Base-by-base conservation (phyloP, 108 stramenopile species). In the Nitzschia sp. region DNA sequence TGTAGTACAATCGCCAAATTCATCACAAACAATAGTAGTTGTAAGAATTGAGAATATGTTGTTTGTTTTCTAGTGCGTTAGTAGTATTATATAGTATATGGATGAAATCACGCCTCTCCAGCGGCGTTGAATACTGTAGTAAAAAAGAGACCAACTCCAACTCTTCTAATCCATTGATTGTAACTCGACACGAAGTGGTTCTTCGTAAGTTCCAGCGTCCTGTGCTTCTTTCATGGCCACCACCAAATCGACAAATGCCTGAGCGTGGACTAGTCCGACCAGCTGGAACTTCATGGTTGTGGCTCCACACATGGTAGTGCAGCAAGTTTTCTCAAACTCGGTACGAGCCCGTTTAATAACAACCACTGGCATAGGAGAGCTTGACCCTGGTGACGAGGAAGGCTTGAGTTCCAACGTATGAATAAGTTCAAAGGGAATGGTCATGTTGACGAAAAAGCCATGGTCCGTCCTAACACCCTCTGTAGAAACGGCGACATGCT, bases 171-270 rank as follows among this genome's bases (percentile, higher is more conserved):
- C 46, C 17, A 62, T 44, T 2, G 17, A 8, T 62, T 46, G 61
- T 3, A 62, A 20, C 44, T 62, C 61, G 22, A 62, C 21, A 6
- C 61, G 41, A 17, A n/a, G 9, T 0, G 24, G 37, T 41, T 41
- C 66, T 55, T 67, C 53, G 55, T 67, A 67, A 19, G 66, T 55
- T 22, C 66, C 66, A 8, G 37, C 17, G 38, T 67, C 53, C 41
- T 67, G 66, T 2, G 66, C 38, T 17, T 53, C 40, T 41, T 67
- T 54, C 53, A 67, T 55, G 38, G 66, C 66, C 38, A 37, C 7
- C 9, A 67, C 53, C 41, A 67, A 55, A 41, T 39, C 66, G 20
- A 38, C 66, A 67, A 67, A 67, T 24, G 54, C 66, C 55, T 67
- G 53, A 17, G 66, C 8, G 7, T 38, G 38, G 20, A 55, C 10